Base-by-base conservation (phyloP, 2,329 filamentous ascomycete genomes). In the Didymella sp. region DNA sequence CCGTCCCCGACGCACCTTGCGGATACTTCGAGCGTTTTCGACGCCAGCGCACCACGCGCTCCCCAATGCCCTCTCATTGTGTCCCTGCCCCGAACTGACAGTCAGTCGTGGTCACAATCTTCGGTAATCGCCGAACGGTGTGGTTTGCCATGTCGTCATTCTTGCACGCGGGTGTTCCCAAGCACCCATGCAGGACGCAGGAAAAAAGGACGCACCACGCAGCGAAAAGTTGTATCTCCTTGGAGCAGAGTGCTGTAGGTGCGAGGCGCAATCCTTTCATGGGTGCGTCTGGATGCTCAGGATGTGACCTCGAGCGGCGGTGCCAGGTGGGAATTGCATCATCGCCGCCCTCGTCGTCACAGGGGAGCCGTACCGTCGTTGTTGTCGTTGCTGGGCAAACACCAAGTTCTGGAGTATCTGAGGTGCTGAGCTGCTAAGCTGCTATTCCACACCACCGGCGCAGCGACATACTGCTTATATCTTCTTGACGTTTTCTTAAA, bases 401-500 rank as follows among this genome's bases (percentile, higher is more conserved):
- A 25, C 48, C 37, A 19, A 41, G 51, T 17, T 31, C 28, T 7
- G 24, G 30, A 17, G 42, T 41, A n/a, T 35, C 38, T 31, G 48
- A 49, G 22, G 30, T 43, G 19, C 17, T 22, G 25, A 35, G 21
- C 33, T 17, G 37, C 30, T 38, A 19, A n/a, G n/a, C n/a, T 28
- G 37, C 30, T 38, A 19, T 25, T 48, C 54, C 30, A 27, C 31
- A 25, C 50, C 48, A 38, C 12, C 38, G 24, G 48, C 19, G 50
- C 58, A 59, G 66, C 62, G 62, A 63, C 63, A 48, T 19, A 55
- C 57, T 55, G 62, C 60, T 70, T 73, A 73, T 71, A 72, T 70
- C 58, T 56, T 60, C 58, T 51, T 53, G 44, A 52, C 43, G 12
- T 51, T 48, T 48, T 45, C 22, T 33, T 63, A 70, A 74, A 73